Percentiles rank a stretch among this genome's conserved stretches.
phyloP scores from a whole-genome alignment of 192 early-diverging fungal species.

The Coemansia sp. region DNA sequence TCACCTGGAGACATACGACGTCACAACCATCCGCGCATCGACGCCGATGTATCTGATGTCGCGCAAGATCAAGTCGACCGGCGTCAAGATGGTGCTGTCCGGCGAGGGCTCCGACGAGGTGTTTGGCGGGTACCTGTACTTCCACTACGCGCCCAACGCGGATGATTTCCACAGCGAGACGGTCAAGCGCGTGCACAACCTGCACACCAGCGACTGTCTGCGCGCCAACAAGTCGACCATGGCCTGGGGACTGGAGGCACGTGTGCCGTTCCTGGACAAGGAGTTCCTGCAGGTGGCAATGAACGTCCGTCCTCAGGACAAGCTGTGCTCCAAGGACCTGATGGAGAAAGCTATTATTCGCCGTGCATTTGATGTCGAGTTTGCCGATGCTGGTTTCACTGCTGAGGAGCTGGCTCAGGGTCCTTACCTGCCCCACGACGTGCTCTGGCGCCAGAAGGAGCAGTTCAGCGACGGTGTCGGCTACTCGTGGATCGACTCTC shows the following conservation, averaged over 20 bases:
- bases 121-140: slow-evolving; percentile 98
- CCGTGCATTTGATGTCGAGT: slow-evolving; percentile 90
- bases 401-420: slow-evolving; percentile 49
- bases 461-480: slow-evolving; percentile 99
- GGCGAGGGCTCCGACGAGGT: slow-evolving; percentile 98
- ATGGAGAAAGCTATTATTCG: slow-evolving; percentile 96
- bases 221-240: slow-evolving; percentile 99
- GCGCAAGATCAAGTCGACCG: slow-evolving; percentile 97
- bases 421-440: slow-evolving; percentile 84
- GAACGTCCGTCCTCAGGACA: slow-evolving; percentile 80
- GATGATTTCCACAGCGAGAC: slow-evolving; percentile 87
- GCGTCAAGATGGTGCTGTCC: slow-evolving; percentile 99
- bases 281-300: slow-evolving; percentile 91
- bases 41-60: slow-evolving; percentile 99
- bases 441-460: slow-evolving; percentile 99
- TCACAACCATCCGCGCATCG: slow-evolving; percentile 95
- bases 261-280: slow-evolving; percentile 97
- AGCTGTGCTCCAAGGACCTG: slow-evolving; percentile 70
- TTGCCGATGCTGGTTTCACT: slow-evolving; percentile 62
- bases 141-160: slow-evolving; percentile 86
- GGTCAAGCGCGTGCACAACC: slow-evolving; percentile 91
- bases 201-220: slow-evolving; percentile 94
- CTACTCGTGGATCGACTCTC: slow-evolving; percentile 96
- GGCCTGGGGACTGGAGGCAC: slow-evolving; percentile 99
- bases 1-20: slow-evolving; percentile 98